Percentiles rank a stretch among this genome's conserved stretches.
Conservation (phyloP, 2,329 filamentous ascomycete genomes). For the Fusarium avenaceum region DNA sequence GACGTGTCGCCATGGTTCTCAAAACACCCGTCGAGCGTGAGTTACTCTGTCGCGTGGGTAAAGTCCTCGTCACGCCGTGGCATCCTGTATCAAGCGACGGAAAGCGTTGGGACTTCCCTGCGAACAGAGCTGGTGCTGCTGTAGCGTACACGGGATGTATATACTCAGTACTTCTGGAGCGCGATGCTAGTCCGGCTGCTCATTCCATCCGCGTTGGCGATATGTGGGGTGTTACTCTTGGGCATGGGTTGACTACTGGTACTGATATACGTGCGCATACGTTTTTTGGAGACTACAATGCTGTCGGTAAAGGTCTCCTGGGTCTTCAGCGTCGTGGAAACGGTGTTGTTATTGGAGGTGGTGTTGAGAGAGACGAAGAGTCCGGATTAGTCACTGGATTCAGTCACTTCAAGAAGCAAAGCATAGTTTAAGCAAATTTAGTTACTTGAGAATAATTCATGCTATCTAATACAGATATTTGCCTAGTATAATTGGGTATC, state of each 20-base stretch:
- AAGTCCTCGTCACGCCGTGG: constrained; percentile 69
- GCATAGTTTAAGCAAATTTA: background rate
- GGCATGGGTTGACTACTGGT: constrained; percentile 63
- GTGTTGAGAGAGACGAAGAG: constrained; percentile 55
- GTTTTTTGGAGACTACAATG: constrained; percentile 67
- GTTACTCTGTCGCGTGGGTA: constrained; percentile 61
- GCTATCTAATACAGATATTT: background rate
- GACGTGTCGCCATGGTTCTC: constrained; percentile 65
- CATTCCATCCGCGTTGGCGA: constrained; percentile 64
- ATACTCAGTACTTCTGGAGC: constrained; percentile 70
- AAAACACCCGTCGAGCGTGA: constrained; percentile 60
- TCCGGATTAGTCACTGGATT: constrained; percentile 57
- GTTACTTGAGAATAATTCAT: background rate
- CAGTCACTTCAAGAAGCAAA: constrained; percentile 10
- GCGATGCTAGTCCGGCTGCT: constrained; percentile 57
- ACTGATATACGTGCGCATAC: constrained; percentile 60
- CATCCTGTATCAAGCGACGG: constrained; percentile 65
- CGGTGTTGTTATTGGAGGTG: constrained; percentile 61
- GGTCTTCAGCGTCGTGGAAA: constrained; percentile 52
- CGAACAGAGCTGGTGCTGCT: constrained; percentile 49
- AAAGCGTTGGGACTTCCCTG: constrained; percentile 63
- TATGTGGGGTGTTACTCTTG: constrained; percentile 70
- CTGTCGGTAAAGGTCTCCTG: constrained; percentile 58
- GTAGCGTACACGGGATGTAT: constrained; percentile 64
- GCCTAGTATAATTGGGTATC: background rate